Evolutionary conservation across 2,329 filamentous ascomycete species (phyloP), one percentile per base, ranked within the genome.

Genomic region (Claviceps sp.): DNA sequence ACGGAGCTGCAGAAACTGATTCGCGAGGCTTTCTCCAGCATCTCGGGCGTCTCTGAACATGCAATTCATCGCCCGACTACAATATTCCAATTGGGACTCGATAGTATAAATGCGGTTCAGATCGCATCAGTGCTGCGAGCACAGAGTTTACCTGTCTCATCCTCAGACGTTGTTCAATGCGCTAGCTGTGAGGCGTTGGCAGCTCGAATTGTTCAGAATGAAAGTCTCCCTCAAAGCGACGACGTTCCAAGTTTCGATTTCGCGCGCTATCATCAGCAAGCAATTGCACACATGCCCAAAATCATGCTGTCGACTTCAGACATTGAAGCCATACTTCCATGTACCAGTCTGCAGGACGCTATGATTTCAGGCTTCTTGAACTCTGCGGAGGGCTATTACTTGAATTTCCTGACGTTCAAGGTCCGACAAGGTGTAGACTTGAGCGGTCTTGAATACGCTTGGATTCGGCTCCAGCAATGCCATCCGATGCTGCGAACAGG

Each of bases 61-160:
- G 69, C 68, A 0, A 82, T 95, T 47, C 60, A 63, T 3, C 74
- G 73, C 13, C 63, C 76, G 9, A 88, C 81, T 0, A 89, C 87
- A 0, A 88, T 97, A 48, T 95, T 91, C 60, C 82, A 85, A 53
- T 77, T 95, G n/a, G 91, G 91, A 0, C 71, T 96, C 3, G 90
- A 96, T 66, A 96, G 90, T 63, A 93, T 97, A 60, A 90, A 85
- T 54, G 87, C 89, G 0, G 76, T 84, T 5, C 89, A 95, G 61
- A 73, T 95, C 9, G 87, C 89, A 0, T 75, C 79, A 1, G 69
- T 75, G 26, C 70, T 96, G 16, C 79, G 84, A 18, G 76, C 73
- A 41, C 60, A 74, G 18, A 82, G 81, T 0, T 70, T 81, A 41
- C 61, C 64, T 1, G 66, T 89, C 0, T 79, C 81, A 1, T 82